Evolutionary conservation across 768 basidiomycete genomes (phyloP).

Genomic region (Serendipita sp.): DNA sequence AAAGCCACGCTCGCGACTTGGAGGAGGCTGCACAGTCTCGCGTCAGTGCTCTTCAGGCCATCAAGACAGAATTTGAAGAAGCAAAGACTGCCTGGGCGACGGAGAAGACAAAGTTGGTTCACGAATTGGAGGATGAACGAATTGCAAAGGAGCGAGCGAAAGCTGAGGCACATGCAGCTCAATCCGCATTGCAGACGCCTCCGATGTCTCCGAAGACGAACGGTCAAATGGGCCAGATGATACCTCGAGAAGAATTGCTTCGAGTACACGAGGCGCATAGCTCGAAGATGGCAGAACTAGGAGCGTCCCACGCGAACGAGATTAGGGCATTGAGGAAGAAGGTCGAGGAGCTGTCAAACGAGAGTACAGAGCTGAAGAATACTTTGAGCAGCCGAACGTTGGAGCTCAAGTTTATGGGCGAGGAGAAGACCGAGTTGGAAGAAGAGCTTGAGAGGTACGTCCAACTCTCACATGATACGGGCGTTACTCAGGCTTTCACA

Average conservation of each 20-base stretch:
- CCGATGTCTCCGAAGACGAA: slow-evolving; percentile 21
- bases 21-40: slow-evolving; percentile 56
- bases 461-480: not conserved
- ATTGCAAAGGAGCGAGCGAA: slow-evolving; percentile 43
- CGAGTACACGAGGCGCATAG: slow-evolving; percentile 73
- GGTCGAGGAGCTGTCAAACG: slow-evolving; percentile 33
- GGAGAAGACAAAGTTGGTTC: slow-evolving; percentile 46
- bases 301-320: slow-evolving; percentile 47
- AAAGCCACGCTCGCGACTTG: slow-evolving; percentile 53
- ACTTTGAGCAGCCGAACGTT: slow-evolving; percentile 50
- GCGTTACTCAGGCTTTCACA: not conserved
- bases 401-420: slow-evolving; percentile 68
- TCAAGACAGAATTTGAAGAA: slow-evolving; percentile 41
- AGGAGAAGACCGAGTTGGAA: slow-evolving; percentile 59
- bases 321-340: slow-evolving; percentile 37
- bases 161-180: slow-evolving; percentile 29
- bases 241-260: slow-evolving; percentile 63
- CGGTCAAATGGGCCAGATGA: slow-evolving; percentile 28
- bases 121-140: slow-evolving; percentile 60
- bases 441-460: slow-evolving; percentile 55
- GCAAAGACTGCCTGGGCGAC: slow-evolving; percentile 38
- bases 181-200: slow-evolving; percentile 32
- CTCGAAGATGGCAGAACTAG: slow-evolving; percentile 56
- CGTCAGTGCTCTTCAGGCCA: slow-evolving; percentile 50
- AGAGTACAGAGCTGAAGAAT: slow-evolving; percentile 37